Percentiles rank a stretch among this genome's conserved stretches.
Conservation (phyloP, 2,329 filamentous ascomycete genomes). For the Colletotrichum trifolii region DNA sequence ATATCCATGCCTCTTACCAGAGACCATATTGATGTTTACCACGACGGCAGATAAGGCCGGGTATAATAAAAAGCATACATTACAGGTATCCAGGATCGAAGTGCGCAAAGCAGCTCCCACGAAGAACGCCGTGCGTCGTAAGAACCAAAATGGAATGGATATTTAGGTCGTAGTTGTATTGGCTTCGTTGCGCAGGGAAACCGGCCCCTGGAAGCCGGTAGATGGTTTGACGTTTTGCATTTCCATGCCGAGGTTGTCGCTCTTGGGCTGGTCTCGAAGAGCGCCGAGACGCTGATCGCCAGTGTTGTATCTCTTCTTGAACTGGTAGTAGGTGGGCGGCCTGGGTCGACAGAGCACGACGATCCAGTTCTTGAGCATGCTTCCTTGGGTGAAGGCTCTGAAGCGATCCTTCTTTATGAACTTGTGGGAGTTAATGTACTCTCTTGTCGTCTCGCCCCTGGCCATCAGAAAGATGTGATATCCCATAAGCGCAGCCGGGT, state of each 20-base stretch:
- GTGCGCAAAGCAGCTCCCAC: slow-evolving; percentile 30
- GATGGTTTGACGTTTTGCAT: slow-evolving; percentile 73
- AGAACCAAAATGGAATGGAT: slow-evolving; percentile 9
- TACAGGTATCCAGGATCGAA: slow-evolving; percentile 37
- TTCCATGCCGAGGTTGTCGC: slow-evolving; percentile 70
- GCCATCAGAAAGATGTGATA: slow-evolving; percentile 95
- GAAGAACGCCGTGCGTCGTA: slow-evolving; percentile 23
- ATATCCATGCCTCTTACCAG: not conserved
- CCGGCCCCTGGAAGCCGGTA: slow-evolving; percentile 65
- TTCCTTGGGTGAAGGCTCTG: slow-evolving; percentile 86
- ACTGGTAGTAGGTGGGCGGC: slow-evolving; percentile 87
- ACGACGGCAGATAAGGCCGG: slow-evolving; percentile 16
- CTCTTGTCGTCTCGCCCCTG: slow-evolving; percentile 92
- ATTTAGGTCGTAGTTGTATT: slow-evolving; percentile 31
- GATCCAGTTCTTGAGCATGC: slow-evolving; percentile 80
- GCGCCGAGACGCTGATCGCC: slow-evolving; percentile 88
- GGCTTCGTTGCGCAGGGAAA: slow-evolving; percentile 53
- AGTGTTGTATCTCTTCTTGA: slow-evolving; percentile 79
- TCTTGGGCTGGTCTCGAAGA: slow-evolving; percentile 52
- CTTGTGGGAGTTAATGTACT: slow-evolving; percentile 96
- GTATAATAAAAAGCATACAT: slow-evolving; percentile 38
- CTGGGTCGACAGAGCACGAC: slow-evolving; percentile 85
- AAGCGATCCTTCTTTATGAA: slow-evolving; percentile 93
- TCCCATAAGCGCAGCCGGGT: slow-evolving; percentile 83
- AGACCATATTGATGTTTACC: slow-evolving; percentile 12